Evolutionary conservation across 2,329 filamentous ascomycete genomes (phyloP), one percentile per base, ranked within the genome.

Genomic region (Achaetomium macrosporum): DNA sequence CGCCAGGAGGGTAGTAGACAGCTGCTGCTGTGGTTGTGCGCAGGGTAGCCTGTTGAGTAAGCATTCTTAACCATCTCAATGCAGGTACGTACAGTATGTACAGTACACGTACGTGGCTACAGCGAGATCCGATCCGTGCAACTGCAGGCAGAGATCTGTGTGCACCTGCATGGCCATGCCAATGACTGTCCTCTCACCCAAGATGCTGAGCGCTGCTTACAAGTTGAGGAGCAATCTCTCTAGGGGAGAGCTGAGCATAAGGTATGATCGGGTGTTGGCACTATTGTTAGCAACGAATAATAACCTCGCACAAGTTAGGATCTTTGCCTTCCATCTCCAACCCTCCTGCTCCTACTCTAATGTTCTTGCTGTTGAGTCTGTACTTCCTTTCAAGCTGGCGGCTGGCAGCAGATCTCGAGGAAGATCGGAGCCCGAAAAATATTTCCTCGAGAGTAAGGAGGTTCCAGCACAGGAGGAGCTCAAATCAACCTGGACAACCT

Each of bases 1-100:
- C 43, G 45, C 51, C 51, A 30, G 29, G 33, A 16, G 48, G 52
- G 46, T 52, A 49, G 55, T 39, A 53, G 48, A 17, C 15, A 13
- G 20, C n/a, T 36, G 42, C 12, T 45, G 17, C 19, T 12, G 15
- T 51, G 19, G 46, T 29, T 36, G 35, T 29, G 19, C 17, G 31
- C 5, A 39, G 16, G 15, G 25, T 25, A 7, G 7, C 25, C 25
- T 25, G 25, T 25, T 25, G 25, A 4, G 25, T 25, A 25, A 25
- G 35, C 35, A 3, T 37, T n/a, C 35, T 9, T 12, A 9, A 9
- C 33, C 33, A 35, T 35, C 25, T 25, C 13, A 33, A 37, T 42
- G 47, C 46, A 46, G 43, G 4, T 25, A 25, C 25, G n/a, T n/a
- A n/a, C n/a, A n/a, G n/a, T n/a, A 7, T 31, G 7, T 31, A 12